Evolutionary conservation across 2,329 filamentous ascomycete genomes (phyloP).

Genomic region (Colletotrichum lini): DNA sequence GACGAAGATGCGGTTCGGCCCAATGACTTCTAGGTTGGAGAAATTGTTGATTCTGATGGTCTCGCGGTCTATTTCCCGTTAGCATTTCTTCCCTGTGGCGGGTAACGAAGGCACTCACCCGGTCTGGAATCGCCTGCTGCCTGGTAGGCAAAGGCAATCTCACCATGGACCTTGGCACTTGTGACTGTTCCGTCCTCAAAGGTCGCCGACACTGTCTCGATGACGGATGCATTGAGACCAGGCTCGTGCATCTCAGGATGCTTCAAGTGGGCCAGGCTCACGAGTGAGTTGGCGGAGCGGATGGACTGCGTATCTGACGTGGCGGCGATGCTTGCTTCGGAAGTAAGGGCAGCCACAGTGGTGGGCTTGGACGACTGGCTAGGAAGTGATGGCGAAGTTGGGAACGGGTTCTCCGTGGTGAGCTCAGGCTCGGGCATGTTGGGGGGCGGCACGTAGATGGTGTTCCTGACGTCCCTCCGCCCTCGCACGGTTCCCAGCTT

Average conservation of each 20-base stretch:
- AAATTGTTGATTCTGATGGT: conserved; percentile 91
- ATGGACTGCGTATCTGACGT: conserved; percentile 92
- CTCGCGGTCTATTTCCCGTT: conserved; percentile 63
- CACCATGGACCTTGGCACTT: conserved; percentile 83
- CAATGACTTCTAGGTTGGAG: conserved; percentile 88
- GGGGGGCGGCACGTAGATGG: conserved; percentile 79
- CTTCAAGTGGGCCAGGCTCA: conserved; percentile 76
- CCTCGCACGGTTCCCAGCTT: conserved; percentile 86
- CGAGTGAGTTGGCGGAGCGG: conserved; percentile 86
- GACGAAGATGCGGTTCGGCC: conserved; percentile 93
- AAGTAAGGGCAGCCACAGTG: conserved; percentile 69
- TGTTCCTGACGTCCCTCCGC: conserved; percentile 91
- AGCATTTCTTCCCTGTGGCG: neutral
- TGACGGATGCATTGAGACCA: conserved; percentile 88
- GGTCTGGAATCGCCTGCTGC: conserved; percentile 49
- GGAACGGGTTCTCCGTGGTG: conserved; percentile 51
- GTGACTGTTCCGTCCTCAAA: conserved; percentile 83
- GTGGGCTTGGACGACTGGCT: conserved; percentile 57
- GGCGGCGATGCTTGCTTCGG: conserved; percentile 72
- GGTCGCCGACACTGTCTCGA: conserved; percentile 90
- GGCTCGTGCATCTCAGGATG: conserved; percentile 86
- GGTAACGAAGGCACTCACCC: conserved; percentile 58
- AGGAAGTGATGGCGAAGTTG: conserved; percentile 55
- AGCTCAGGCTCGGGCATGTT: conserved; percentile 55
- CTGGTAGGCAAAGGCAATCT: conserved; percentile 91